These are phyloP conservation scores for Cladobotryum mycophilum DNA, from an alignment of 2,329 filamentous ascomycete species.

Conservation along the genomic window DNA sequence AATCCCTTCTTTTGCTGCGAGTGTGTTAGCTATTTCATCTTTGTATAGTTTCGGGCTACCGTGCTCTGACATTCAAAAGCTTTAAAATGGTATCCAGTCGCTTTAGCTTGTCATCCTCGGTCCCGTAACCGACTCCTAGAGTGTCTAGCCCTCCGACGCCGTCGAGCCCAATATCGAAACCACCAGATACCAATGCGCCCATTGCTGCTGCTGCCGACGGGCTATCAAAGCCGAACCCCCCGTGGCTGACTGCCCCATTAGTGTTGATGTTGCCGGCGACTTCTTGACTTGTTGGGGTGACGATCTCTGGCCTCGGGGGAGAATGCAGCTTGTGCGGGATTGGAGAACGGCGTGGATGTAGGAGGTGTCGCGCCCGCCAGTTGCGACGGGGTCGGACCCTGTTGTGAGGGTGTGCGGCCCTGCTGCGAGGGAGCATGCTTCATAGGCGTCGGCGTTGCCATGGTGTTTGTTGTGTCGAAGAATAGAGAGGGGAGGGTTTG, in stretches of 20 bases:
- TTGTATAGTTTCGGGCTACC: not conserved
- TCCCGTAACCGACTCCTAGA: slow-evolving; percentile 32
- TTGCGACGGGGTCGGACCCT: slow-evolving; percentile 31
- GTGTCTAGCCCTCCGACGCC: slow-evolving; percentile 42
- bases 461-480: slow-evolving; percentile 20
- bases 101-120: slow-evolving; percentile 50
- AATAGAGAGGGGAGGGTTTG: not conserved
- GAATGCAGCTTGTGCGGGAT: slow-evolving; percentile 50
- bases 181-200: slow-evolving; percentile 45
- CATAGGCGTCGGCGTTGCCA: slow-evolving; percentile 47
- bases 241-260: slow-evolving; percentile 38
- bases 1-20: slow-evolving; percentile 48
- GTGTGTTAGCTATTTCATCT: not conserved
- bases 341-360: slow-evolving; percentile 62
- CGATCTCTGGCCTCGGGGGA: slow-evolving; percentile 52
- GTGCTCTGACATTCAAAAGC: slow-evolving; percentile 41
- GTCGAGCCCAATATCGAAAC: slow-evolving; percentile 48
- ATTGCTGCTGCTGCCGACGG: slow-evolving; percentile 58
- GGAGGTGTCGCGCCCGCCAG: slow-evolving; percentile 54
- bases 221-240: slow-evolving; percentile 56
- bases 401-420: slow-evolving; percentile 38
- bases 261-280: slow-evolving; percentile 49
- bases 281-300: slow-evolving; percentile 61
- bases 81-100: slow-evolving; percentile 47
- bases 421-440: slow-evolving; percentile 40